phyloP scores from a whole-genome alignment of 352 stramenopile species.

The Globisporangium nunn region DNA sequence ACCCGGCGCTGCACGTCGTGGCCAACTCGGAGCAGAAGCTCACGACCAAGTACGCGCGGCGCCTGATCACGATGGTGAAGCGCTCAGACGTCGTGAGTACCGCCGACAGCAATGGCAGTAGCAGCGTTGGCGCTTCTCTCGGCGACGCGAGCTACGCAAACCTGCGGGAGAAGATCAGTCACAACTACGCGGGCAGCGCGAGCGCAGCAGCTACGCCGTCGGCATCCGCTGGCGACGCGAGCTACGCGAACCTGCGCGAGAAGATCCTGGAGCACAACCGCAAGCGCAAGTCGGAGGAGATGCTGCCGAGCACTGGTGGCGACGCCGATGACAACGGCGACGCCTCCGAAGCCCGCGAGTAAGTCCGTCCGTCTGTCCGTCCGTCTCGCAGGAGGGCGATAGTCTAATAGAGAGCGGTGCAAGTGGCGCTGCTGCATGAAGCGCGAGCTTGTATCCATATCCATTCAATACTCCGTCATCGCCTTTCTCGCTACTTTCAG shows the following conservation, averaged over 20 bases:
- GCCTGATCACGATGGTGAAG: constrained; percentile 87
- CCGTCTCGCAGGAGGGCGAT: neutral
- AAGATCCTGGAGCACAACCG: constrained; percentile 46
- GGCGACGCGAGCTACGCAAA: constrained; percentile 61
- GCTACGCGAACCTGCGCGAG: constrained; percentile 65
- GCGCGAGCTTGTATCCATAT: too few relatives aligned
- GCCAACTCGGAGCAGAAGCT: constrained; percentile 83
- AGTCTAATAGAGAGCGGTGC: neutral
- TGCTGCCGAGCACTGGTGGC: neutral
- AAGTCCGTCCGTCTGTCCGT: neutral
- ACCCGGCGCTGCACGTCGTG: constrained; percentile 59
- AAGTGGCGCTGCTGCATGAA: neutral
- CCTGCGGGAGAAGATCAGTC: constrained; percentile 60
- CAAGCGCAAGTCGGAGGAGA: constrained; percentile 53
- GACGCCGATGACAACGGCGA: neutral
- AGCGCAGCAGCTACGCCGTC: neutral
- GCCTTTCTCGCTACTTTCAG: too few relatives aligned
- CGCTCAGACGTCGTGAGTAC: constrained; percentile 6
- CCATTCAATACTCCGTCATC: too few relatives aligned
- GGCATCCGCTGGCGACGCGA: constrained; percentile 23
- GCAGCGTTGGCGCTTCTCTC: constrained; percentile 1
- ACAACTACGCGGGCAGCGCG: constrained; percentile 10
- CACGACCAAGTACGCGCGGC: constrained; percentile 75
- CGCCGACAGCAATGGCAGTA: neutral
- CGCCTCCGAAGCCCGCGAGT: neutral